Conservation (phyloP, 208 protist species). For the Leishmania tarentolae region DNA sequence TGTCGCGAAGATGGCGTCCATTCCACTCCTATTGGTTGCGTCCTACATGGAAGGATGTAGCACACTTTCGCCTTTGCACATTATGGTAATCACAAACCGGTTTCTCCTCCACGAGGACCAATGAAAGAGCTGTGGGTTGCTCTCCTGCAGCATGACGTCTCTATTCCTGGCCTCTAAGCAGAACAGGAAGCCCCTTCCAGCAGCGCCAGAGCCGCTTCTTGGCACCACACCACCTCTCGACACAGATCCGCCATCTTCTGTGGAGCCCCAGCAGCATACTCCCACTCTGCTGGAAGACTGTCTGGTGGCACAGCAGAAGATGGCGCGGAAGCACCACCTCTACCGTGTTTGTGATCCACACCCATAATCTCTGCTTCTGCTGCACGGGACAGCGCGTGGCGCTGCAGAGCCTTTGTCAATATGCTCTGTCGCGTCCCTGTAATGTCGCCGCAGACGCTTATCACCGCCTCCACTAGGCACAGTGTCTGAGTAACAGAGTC, state of each 20-base stretch:
- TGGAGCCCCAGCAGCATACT: slow-evolving; percentile 9
- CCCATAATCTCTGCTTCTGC: not conserved
- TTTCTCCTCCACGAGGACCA: not conserved
- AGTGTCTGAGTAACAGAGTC: not conserved
- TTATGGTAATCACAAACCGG: not conserved
- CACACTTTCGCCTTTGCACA: too few species aligned
- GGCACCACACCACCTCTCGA: slow-evolving; percentile 17
- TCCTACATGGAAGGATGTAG: not conserved
- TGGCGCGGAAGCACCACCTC: not conserved
- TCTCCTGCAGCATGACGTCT: not conserved
- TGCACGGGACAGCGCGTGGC: slow-evolving; percentile 7
- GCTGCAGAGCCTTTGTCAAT: slow-evolving; percentile 13
- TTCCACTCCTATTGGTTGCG: not conserved
- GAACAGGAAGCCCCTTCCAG: slow-evolving; percentile 13
- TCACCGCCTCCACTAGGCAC: slow-evolving; percentile 13
- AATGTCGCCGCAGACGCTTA: slow-evolving; percentile 26
- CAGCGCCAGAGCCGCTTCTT: slow-evolving; percentile 22
- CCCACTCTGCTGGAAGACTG: slow-evolving; percentile 11
- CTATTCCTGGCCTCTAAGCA: not conserved
- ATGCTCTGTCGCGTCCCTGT: not conserved
- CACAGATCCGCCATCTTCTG: slow-evolving; percentile 19
- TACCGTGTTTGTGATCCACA: not conserved
- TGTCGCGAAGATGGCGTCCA: not conserved
- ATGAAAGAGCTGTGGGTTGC: not conserved
- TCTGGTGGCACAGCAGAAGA: not conserved